Evolutionary conservation across 495 filamentous ascomycete genomes (phyloP), one percentile per base, ranked within the genome.

Genomic region (Hypoxylon subgilvum): DNA sequence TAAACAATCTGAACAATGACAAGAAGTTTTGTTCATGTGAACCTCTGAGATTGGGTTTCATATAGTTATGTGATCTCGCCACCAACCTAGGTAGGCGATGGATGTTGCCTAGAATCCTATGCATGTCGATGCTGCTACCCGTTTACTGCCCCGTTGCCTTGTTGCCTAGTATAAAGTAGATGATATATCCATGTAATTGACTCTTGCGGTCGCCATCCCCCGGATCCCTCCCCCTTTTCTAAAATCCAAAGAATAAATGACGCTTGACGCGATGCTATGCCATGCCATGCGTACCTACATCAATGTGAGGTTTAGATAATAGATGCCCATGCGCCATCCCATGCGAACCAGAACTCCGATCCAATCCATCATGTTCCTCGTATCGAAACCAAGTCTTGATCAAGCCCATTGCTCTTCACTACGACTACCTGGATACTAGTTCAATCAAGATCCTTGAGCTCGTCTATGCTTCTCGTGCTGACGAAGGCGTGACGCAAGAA

Each of bases 401-500:
- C n/a, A n/a, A n/a, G n/a, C n/a, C n/a, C n/a, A n/a, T n/a, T n/a
- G n/a, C n/a, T n/a, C n/a, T n/a, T n/a, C n/a, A n/a, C n/a, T n/a
- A n/a, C n/a, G n/a, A n/a, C n/a, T n/a, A n/a, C n/a, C n/a, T n/a
- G n/a, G n/a, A n/a, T n/a, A n/a, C n/a, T 16, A 12, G 9, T 31
- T 28, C 41, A 55, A 14, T 53, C 16, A 10, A 75, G 52, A 39
- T 81, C 72, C 48, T 76, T 71, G 25, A 88, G 61, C 18, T 91
- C 86, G 22, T 86, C 76, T 42, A 79, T 73, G 54, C 84, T 78
- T 62, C 86, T 74, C 12, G 84, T 88, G 16, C 87, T 84, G 16
- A 94, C 88, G 76, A 94, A 96, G 0, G 92, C 92, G 32, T 90
- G 84, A 18, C 74, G 70, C 13, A 95, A 70, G 67, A 96, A 96